phyloP scores from a whole-genome alignment of 176 grass and related monocot species.

The maize (Zea mays) region DNA sequence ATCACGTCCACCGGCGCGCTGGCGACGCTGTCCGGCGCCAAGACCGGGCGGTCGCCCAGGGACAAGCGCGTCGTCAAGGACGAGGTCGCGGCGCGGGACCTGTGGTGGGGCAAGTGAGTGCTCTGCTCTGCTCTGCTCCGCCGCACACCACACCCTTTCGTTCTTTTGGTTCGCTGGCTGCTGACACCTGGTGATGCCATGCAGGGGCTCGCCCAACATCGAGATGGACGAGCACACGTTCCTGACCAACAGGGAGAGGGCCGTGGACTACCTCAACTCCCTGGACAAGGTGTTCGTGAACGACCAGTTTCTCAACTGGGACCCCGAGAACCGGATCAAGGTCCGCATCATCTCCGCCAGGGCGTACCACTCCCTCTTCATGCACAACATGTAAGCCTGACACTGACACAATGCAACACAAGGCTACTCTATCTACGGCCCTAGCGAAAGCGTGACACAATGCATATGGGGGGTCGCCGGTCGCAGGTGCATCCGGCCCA shows the following conservation, averaged over 20 bases:
- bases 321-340: constrained; percentile 90
- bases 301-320: constrained; percentile 99
- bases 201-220: constrained; percentile 93
- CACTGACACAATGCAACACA: too few species aligned
- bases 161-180: neutral
- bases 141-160: neutral
- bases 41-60: constrained; percentile 87
- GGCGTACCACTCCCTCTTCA: constrained; percentile 99
- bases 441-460: too few species aligned
- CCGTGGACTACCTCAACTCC: constrained; percentile 96
- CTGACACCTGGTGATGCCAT: neutral
- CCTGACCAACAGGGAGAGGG: constrained; percentile 88
- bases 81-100: constrained; percentile 64
- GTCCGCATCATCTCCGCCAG: constrained; percentile 95
- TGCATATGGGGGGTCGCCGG: too few species aligned
- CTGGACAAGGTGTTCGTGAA: constrained; percentile 99
- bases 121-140: too few species aligned
- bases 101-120: constrained; percentile 99
- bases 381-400: constrained; percentile 99
- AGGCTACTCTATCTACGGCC: too few species aligned
- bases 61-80: constrained; percentile 98
- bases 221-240: constrained; percentile 99
- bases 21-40: constrained; percentile 92
- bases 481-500: constrained; percentile 94
- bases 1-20: constrained; percentile 74